A percentile compares a stretch with the other conserved stretches of the same genome.
phyloP scores from a whole-genome alignment of 345 rosid species.

The Eucalyptus grandis region DNA sequence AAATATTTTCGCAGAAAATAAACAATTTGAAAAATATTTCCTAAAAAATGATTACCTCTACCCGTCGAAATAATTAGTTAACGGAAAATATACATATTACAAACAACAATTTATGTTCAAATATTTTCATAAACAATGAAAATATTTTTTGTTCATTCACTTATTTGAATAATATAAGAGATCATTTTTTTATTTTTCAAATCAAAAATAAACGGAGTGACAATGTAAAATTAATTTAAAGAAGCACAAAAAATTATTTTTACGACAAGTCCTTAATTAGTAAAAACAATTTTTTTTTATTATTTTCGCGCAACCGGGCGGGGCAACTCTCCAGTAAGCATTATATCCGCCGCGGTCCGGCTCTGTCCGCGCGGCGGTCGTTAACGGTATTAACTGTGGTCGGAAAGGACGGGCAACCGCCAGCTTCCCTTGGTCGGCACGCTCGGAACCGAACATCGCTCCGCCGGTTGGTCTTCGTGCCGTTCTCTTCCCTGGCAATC shows the following conservation, averaged over 20 bases:
- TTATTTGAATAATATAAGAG: fast-evolving
- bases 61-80: fast-evolving
- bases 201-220: no score
- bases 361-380: not conserved
- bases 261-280: not conserved
- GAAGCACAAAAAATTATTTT: not conserved
- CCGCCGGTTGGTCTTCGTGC: not conserved
- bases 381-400: not conserved
- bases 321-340: not conserved
- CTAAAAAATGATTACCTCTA: fast-evolving
- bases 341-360: not conserved
- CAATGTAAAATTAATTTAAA: no score
- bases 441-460: not conserved
- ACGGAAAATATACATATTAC: fast-evolving
- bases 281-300: not conserved
- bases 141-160: not conserved
- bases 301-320: not conserved
- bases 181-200: no score
- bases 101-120: fast-evolving
- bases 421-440: not conserved
- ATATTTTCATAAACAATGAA: fast-evolving
- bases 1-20: fast-evolving
- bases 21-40: fast-evolving
- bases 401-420: not conserved
- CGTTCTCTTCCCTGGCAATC: not conserved